Conservation (phyloP, 2,329 filamentous ascomycete genomes). For the Pseudomassariella vexata region DNA sequence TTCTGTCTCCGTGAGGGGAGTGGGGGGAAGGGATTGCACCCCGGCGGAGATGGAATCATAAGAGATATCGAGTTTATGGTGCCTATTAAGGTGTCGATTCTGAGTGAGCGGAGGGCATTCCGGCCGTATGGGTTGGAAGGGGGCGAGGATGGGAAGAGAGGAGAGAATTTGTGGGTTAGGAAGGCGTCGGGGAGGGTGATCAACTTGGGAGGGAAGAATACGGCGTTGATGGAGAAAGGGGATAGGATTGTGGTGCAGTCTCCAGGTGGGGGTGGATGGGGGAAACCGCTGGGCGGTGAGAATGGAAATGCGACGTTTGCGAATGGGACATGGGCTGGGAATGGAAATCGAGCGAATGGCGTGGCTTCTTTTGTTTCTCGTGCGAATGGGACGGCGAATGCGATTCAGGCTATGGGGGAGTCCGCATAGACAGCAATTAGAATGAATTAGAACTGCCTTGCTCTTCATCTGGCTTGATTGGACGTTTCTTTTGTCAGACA, state of each 20-base stretch:
- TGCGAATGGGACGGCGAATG: no score
- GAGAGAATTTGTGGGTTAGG: slow-evolving; percentile 6
- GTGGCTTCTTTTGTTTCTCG: no score
- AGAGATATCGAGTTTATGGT: slow-evolving; percentile 1
- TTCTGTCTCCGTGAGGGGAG: not conserved
- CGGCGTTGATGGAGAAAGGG: slow-evolving; percentile 11
- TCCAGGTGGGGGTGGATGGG: slow-evolving; percentile 18
- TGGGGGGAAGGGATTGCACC: not conserved
- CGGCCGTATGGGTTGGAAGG: slow-evolving; percentile 4
- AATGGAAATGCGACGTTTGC: no score
- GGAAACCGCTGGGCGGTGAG: slow-evolving; percentile 6
- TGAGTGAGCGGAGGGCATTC: slow-evolving; percentile 2
- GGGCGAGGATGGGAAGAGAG: slow-evolving; percentile 2
- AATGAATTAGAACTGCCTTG: no score
- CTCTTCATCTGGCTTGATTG: no score
- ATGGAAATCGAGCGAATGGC: no score
- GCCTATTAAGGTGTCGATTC: slow-evolving; percentile 3
- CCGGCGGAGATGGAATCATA: slow-evolving; percentile 2
- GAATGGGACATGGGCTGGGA: no score
- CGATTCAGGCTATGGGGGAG: no score
- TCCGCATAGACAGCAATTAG: no score
- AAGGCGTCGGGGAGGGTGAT: slow-evolving; percentile 8
- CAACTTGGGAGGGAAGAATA: slow-evolving; percentile 15
- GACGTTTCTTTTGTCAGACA: no score
- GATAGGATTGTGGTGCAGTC: slow-evolving; percentile 14